These are phyloP conservation scores for Annulohypoxylon maeteangense DNA, from an alignment of 495 filamentous ascomycete genomes.

Conservation along the genomic window DNA sequence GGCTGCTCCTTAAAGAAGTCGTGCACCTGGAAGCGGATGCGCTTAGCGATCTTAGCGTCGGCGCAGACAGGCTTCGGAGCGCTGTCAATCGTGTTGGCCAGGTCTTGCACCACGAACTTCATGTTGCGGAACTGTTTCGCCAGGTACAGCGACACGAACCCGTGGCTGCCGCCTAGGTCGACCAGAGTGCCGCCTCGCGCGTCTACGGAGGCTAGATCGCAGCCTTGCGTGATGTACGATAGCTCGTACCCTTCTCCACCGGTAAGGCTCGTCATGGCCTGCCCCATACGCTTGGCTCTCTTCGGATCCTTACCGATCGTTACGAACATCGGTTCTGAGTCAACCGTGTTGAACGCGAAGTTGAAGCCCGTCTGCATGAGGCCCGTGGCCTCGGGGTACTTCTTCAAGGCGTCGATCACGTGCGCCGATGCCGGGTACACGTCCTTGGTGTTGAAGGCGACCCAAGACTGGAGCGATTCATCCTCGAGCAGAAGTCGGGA, in stretches of 20 bases:
- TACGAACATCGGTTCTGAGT: constrained; percentile 61
- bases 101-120: constrained; percentile 68
- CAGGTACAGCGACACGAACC: constrained; percentile 63
- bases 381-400: constrained; percentile 54
- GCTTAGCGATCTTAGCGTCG: constrained; percentile 50
- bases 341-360: constrained; percentile 58
- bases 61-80: constrained; percentile 56
- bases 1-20: constrained; percentile 67
- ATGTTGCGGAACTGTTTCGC: constrained; percentile 58
- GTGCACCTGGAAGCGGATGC: constrained; percentile 60
- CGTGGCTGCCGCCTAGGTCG: constrained; percentile 66
- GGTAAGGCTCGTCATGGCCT: constrained; percentile 62
- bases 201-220: constrained; percentile 57
- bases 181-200: constrained; percentile 57
- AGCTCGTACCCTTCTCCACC: constrained; percentile 63
- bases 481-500: constrained; percentile 59
- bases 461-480: constrained; percentile 57
- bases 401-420: constrained; percentile 51
- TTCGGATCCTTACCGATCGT: constrained; percentile 58
- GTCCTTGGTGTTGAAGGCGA: constrained; percentile 63
- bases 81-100: constrained; percentile 56
- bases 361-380: constrained; percentile 60
- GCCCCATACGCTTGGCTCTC: constrained; percentile 61
- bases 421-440: constrained; percentile 59
- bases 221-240: constrained; percentile 53